A percentile compares a stretch with the other conserved stretches of the same genome.
These are phyloP conservation scores for Malus hybrid DNA, from an alignment of 331 rosid species.

Conservation along the genomic window DNA sequence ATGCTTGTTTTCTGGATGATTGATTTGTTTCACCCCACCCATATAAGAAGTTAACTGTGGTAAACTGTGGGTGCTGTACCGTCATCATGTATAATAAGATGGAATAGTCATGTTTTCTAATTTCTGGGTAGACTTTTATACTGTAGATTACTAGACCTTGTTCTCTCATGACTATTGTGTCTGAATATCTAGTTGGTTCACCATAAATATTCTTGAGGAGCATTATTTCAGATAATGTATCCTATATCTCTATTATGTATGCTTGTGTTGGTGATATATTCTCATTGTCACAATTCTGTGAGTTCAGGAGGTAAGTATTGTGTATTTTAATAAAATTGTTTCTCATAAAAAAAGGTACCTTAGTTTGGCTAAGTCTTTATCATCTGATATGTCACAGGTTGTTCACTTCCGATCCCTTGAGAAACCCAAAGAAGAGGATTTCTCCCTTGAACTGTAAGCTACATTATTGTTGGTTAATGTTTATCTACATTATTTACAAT, in stretches of 20 bases:
- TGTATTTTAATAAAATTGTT: not conserved
- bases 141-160: not conserved
- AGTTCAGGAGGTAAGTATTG: not conserved
- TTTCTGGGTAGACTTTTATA: not conserved
- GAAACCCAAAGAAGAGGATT: slow-evolving; percentile 87
- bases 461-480: slow-evolving; percentile 19
- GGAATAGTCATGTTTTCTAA: not conserved
- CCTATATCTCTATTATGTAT: not conserved
- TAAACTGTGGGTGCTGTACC: not conserved
- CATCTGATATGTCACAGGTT: slow-evolving; percentile 40
- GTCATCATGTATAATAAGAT: not conserved
- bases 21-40: not conserved
- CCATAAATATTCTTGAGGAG: not conserved
- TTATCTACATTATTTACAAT: slow-evolving; percentile 8
- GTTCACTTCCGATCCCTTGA: slow-evolving; percentile 85
- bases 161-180: not conserved
- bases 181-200: not conserved
- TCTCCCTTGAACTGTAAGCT: slow-evolving; percentile 75
- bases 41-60: not conserved
- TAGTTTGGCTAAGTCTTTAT: slow-evolving; percentile 2
- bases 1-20: not conserved
- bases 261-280: not conserved
- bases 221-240: not conserved
- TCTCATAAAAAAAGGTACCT: not conserved
- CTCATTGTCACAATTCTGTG: not conserved